Evolutionary conservation across 2,329 filamentous ascomycete species (phyloP), one percentile per base, ranked within the genome.

Genomic region (Zasmidium cellare): DNA sequence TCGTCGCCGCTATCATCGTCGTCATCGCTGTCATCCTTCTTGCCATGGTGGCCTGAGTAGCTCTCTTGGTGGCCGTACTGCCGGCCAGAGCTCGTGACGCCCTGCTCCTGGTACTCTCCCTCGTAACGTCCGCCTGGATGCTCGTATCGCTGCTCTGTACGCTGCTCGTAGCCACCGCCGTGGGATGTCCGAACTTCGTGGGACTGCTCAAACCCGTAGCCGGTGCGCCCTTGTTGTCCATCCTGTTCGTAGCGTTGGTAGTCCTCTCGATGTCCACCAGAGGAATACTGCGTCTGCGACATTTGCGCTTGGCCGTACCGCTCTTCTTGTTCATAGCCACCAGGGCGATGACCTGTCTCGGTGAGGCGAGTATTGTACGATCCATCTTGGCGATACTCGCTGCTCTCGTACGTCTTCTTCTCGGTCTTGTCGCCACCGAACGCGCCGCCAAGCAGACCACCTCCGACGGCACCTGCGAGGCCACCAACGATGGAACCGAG

Each of bases 401-500:
- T 76, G 63, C 79, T 79, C 54, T 79, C 77, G 63, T 81, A 82
- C 6, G 62, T 62, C 49, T 75, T 78, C 67, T 85, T 79, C 56
- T 80, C 84, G 47, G 85, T 78, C 31, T 82, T 67, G 41, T 55
- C 57, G 56, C 60, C 65, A 16, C 80, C 78, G 53, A 88, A 83
- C 14, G 81, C 82, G 12, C 82, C 82, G 11, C 86, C 84, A 9
- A 96, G 81, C 16, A 92, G 76, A 41, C 84, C 85, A 35, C 83
- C 82, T 25, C 81, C 80, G 59, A 83, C 74, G 23, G 77, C 80
- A 25, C 81, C 78, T 24, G 89, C 88, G 31, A 89, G 74, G 24
- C 87, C 85, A 55, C 87, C 87, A 12, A 96, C 79, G 46, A 96
- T 76, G 22, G 87, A 87, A 25, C 89, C 88, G 1, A 91, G 72